Conservation (phyloP, 345 rosid species). For the Eucalyptus curtisii region DNA sequence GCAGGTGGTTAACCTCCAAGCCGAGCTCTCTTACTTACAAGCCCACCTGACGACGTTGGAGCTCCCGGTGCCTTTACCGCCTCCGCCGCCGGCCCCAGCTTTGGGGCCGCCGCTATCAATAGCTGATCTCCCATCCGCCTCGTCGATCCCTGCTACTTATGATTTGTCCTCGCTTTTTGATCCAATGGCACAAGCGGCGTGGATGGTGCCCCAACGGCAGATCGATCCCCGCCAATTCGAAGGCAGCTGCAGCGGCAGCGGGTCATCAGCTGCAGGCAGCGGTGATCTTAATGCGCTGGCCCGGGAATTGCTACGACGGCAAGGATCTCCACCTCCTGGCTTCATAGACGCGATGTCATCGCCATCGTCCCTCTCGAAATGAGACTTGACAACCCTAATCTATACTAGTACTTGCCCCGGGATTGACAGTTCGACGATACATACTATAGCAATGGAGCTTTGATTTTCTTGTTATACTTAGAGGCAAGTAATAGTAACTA, state of each 20-base stretch:
- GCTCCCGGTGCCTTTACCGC: slow-evolving; percentile 40
- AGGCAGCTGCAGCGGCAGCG: slow-evolving; percentile 15
- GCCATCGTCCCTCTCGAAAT: slow-evolving; percentile 33
- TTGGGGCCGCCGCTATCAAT: slow-evolving; percentile 37
- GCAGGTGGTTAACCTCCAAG: slow-evolving; percentile 75
- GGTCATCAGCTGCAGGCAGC: neutral
- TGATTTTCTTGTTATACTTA: neutral
- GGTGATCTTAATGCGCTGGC: slow-evolving; percentile 80
- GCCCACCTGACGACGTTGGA: slow-evolving; percentile 59
- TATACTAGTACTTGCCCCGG: neutral
- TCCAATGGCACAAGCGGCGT: slow-evolving; percentile 49
- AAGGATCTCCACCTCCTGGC: slow-evolving; percentile 45
- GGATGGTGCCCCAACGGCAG: slow-evolving; percentile 47
- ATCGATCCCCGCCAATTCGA: slow-evolving; percentile 53
- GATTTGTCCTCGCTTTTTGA: slow-evolving; percentile 70
- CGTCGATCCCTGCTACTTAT: slow-evolving; percentile 38
- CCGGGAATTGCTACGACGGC: slow-evolving; percentile 60
- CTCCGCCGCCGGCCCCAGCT: slow-evolving; percentile 13
- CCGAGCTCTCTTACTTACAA: slow-evolving; percentile 81
- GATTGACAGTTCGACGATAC: neutral
- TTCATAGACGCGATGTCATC: slow-evolving; percentile 38
- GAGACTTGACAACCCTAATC: slow-evolving; percentile 14
- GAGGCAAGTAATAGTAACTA: neutral
- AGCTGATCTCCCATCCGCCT: slow-evolving; percentile 48
- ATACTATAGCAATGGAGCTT: neutral